Base-by-base conservation (phyloP, 768 basidiomycete species). In the Tylopilus sp. region DNA sequence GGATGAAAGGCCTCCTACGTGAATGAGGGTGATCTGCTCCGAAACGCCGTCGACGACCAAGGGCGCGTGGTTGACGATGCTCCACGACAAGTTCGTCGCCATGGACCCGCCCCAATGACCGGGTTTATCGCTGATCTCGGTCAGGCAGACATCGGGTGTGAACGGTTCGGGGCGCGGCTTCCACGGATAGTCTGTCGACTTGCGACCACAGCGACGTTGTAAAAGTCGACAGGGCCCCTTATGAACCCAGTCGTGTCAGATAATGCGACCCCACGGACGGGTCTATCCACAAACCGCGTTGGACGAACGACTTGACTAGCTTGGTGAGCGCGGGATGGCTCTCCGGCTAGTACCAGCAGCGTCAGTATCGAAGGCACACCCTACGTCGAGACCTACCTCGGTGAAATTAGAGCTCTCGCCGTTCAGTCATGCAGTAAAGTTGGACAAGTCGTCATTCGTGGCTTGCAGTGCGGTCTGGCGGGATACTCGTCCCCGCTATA, bases 161-260 rank as follows among this genome's bases (percentile, higher is more conserved):
- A 80, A 78, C 7, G 72, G 65, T 31, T 79, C 72, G n/a, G 0
- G 84, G 6, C 76, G 56, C 14, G 75, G 56, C 26, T 68, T 75
- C 87, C 86, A 89, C 7, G 76, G 63, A 25, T 72, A 54, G 22
- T 59, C 48, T 40, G 59, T 46, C 10, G 75, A 67, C 24, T 71
- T 63, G 22, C 82, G 66, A 33, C 72, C 69, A 9, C 75, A 61
- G 87, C 80, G 38, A 91, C 80, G 63, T 92, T 92, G 63, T 82
- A 76, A 60, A 81, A 81, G 34, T 73, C 71, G 14, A 82, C 68
- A 40, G 80, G 72, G 4, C 87, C 88, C 50, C 83, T 84, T 53
- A 88, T 78, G 65, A 87, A 91, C 9, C 90, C 91, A 16, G 90
- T 90, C 38, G 87, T 76, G 63, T 93, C 53, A 87, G 77, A 22